These are phyloP conservation scores for Trametes meyenii DNA, from an alignment of 768 basidiomycete species.

Conservation along the genomic window DNA sequence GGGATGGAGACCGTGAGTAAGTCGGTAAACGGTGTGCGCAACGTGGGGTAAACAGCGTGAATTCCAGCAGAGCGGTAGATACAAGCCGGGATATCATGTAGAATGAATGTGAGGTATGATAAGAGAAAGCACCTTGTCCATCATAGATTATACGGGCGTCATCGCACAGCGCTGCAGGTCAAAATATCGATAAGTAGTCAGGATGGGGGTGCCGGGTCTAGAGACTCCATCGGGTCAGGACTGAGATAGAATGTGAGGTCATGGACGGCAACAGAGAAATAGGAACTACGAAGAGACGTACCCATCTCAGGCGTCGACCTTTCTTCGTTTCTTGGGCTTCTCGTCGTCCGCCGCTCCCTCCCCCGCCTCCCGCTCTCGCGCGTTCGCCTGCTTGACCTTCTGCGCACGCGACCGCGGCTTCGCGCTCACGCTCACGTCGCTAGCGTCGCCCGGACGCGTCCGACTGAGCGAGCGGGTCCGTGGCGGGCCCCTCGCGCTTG, in stretches of 20 bases:
- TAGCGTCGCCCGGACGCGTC: constrained; percentile 17
- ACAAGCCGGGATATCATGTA: not conserved
- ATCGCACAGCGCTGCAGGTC: not conserved
- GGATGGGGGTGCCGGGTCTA: no score
- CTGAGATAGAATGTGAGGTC: not conserved
- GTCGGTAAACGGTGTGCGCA: no score
- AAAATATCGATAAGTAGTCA: constrained; percentile 8
- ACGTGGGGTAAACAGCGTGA: no score
- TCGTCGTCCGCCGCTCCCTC: constrained; percentile 22
- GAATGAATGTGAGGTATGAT: constrained; percentile 3
- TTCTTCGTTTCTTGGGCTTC: constrained; percentile 33
- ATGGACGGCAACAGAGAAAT: no score
- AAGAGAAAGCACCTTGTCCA: not conserved
- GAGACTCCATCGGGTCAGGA: no score
- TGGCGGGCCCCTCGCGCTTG: constrained; percentile 6
- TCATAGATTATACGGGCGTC: not conserved
- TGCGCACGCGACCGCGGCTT: constrained; percentile 18
- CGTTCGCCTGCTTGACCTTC: constrained; percentile 18
- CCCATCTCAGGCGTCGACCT: constrained; percentile 16
- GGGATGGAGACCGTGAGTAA: no score
- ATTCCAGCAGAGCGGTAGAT: not conserved
- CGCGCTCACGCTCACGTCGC: constrained; percentile 13
- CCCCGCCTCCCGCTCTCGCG: constrained; percentile 15
- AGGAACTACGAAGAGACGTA: not conserved
- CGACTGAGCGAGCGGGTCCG: constrained; percentile 28